phyloP scores from a whole-genome alignment of 768 basidiomycete genomes.

The Kwoniella europaea region DNA sequence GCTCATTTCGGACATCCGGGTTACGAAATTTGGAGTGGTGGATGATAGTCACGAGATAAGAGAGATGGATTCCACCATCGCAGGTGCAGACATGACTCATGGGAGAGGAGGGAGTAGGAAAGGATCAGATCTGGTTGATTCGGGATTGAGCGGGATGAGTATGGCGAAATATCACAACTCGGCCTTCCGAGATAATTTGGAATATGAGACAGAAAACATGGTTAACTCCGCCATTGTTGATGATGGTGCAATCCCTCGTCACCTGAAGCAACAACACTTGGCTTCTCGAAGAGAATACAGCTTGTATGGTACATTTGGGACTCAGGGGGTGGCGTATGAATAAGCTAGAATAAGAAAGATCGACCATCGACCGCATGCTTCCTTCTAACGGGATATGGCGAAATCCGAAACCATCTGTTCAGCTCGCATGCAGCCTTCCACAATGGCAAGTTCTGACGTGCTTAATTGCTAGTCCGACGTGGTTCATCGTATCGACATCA shows the following conservation, averaged over 20 bases:
- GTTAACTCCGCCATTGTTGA: slow-evolving; percentile 1
- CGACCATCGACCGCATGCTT: neutral
- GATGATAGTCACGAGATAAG: too few relatives aligned
- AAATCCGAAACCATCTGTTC: neutral
- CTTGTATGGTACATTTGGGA: too few relatives aligned
- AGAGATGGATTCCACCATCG: too few relatives aligned
- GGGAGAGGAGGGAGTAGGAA: neutral
- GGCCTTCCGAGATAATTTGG: slow-evolving; percentile 5
- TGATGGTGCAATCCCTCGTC: slow-evolving; percentile 3
- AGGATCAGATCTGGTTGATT: neutral
- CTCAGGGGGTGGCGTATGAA: slow-evolving; percentile 2
- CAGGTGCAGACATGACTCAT: too few relatives aligned
- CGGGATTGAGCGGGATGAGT: neutral
- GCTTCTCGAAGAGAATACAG: too few relatives aligned
- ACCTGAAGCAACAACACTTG: neutral
- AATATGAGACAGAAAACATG: slow-evolving; percentile 1
- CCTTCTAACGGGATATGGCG: slow-evolving; percentile 5
- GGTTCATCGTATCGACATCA: neutral
- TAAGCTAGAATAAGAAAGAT: neutral
- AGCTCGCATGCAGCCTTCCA: neutral
- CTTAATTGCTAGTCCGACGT: neutral
- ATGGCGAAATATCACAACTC: neutral
- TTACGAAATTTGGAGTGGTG: too few relatives aligned
- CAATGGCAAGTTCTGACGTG: slow-evolving; percentile 4
- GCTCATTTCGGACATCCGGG: neutral